Evolutionary conservation across 148 eudicot species (phyloP), one percentile per base, ranked within the genome.

Genomic region (Polygonum aviculare): DNA sequence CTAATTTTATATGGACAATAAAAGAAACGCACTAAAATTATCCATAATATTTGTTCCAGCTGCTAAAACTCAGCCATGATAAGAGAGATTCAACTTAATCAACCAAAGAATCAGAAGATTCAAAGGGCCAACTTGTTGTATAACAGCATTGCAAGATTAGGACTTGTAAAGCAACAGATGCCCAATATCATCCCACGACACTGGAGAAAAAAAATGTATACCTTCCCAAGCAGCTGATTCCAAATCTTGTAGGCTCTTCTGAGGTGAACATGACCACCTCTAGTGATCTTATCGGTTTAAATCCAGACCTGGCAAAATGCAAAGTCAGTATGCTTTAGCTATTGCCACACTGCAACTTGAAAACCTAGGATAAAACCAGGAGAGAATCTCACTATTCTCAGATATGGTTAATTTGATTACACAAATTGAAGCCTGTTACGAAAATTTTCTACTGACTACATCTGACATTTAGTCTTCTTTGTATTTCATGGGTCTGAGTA

Each of bases 181-280:
- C 44, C 40, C 44, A 44, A 69, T 70, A 31, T 16, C 41, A 31
- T 67, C 41, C 40, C 72, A 67, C 21, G 2, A 31, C 72, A 39
- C 72, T 26, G 71, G 72, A 36, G 41, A 5, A 11, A 45, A 45
- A 14, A 67, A n/a, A 41, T 21, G 7, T 9, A 7, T 48, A 90
- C 97, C 98, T 94, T 92, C 98, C 97, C 81, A 94, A 78, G 80
- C 98, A 94, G 87, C 97, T 86, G 82, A 95, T 95, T 39, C 97
- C 98, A 75, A 92, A 95, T 50, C 97, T 85, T 35, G 98, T 95
- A 70, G 98, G 98, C 85, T 95, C 98, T 84, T 95, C 98, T 50
- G 98, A 95, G 75, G 98, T 92, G 85, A 92, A 95, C 98, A 95
- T 95, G 77, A 95, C 88, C 52, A 95, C 97, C 79, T 95, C 98